Evolutionary conservation across 2,329 filamentous ascomycete species (phyloP).

Genomic region (Verticillium alfalfae): DNA sequence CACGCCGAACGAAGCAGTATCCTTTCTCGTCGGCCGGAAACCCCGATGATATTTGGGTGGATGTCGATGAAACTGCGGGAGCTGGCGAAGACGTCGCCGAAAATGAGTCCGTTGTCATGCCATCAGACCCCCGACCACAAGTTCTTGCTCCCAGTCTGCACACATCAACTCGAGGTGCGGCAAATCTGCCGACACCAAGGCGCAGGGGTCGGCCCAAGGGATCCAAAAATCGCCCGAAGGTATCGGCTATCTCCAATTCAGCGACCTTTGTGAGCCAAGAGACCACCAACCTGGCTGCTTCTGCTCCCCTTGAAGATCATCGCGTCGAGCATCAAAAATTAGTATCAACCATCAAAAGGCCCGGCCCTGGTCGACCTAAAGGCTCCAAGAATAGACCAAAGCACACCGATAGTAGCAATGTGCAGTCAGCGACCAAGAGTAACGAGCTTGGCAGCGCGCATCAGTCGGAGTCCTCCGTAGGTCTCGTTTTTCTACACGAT

Average conservation of each 20-base stretch:
- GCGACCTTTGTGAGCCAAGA: not conserved
- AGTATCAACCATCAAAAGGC: not conserved
- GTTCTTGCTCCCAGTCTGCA: not conserved
- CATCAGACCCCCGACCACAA: not conserved
- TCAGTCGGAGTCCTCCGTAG: too few relatives aligned
- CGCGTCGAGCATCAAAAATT: not conserved
- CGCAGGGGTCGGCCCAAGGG: conserved; percentile 42
- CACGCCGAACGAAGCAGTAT: conserved; percentile 42
- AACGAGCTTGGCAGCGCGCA: too few relatives aligned
- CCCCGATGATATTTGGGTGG: not conserved
- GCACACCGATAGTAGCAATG: not conserved
- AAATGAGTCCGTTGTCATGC: conserved; percentile 39
- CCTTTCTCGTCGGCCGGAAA: not conserved
- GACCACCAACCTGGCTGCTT: too few relatives aligned
- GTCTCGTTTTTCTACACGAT: too few relatives aligned
- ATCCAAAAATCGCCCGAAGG: conserved; percentile 43
- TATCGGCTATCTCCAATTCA: conserved; percentile 8
- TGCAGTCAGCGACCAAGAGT: not conserved
- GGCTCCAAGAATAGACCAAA: conserved; percentile 25
- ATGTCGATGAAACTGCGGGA: not conserved
- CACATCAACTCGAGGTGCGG: not conserved
- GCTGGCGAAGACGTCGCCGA: not conserved
- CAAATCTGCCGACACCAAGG: conserved; percentile 9
- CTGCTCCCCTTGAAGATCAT: not conserved
- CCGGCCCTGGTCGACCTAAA: conserved; percentile 31